A percentile compares a stretch with the other conserved stretches of the same genome.
These are phyloP conservation scores for Ligustrum vulgare DNA, from an alignment of 257 asterid genomes.

Conservation along the genomic window DNA sequence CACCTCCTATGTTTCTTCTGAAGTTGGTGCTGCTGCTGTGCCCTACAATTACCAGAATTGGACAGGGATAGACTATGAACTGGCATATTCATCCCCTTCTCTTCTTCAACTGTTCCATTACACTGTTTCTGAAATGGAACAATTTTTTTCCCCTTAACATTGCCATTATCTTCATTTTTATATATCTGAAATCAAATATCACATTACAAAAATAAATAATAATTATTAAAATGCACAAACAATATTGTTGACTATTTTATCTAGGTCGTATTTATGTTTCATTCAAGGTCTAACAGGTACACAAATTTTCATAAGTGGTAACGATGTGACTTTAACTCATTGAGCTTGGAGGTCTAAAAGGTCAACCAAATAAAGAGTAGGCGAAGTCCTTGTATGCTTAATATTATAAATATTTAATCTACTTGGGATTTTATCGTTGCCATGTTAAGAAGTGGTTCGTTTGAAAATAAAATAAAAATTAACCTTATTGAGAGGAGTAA, in stretches of 20 bases:
- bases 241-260: neutral
- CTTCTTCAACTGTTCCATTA: neutral
- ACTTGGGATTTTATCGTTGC: neutral
- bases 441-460: neutral
- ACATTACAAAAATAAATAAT: neutral
- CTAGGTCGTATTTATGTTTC: neutral
- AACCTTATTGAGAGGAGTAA: neutral
- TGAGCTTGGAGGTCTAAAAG: neutral
- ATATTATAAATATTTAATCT: neutral
- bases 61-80: conserved; percentile 33
- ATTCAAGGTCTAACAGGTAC: neutral
- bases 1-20: conserved; percentile 23
- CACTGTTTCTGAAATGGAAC: conserved; percentile 36
- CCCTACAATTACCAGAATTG: conserved; percentile 18
- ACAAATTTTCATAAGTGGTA: neutral
- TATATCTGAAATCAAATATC: conserved; percentile 27
- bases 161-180: conserved; percentile 21
- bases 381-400: neutral
- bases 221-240: neutral
- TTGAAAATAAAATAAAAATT: neutral
- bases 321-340: neutral
- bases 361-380: neutral
- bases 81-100: neutral
- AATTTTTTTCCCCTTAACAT: conserved; percentile 8
- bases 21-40: conserved; percentile 3